phyloP scores from a whole-genome alignment of 2,329 filamentous ascomycete genomes.

The Pseudocercospora crystallina region DNA sequence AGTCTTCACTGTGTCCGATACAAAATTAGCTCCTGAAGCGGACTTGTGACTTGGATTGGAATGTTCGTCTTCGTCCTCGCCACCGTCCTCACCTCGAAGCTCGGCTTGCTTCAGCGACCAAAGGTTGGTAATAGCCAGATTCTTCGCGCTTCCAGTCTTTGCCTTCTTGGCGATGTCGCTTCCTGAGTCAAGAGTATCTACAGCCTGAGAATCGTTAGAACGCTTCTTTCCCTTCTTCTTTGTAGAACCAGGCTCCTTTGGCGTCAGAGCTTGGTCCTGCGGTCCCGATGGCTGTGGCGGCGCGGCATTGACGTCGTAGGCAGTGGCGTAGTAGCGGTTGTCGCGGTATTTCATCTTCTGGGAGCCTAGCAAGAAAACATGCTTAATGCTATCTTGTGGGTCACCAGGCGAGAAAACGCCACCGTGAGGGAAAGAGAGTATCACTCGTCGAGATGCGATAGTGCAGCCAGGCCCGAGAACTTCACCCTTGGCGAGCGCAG shows the following conservation, averaged over 20 bases:
- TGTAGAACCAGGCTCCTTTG: neutral
- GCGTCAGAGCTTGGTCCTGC: neutral
- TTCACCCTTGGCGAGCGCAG: conserved; percentile 69
- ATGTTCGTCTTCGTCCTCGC: conserved; percentile 9
- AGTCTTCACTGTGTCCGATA: neutral
- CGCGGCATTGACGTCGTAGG: conserved; percentile 21
- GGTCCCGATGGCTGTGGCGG: conserved; percentile 14
- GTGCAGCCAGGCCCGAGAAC: conserved; percentile 70
- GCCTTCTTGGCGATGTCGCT: conserved; percentile 56
- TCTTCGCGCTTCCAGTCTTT: conserved; percentile 42
- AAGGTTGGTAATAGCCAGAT: conserved; percentile 22
- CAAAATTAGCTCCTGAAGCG: conserved; percentile 16
- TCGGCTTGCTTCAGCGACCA: conserved; percentile 31
- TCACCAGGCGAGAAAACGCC: conserved; percentile 66
- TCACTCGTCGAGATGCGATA: conserved; percentile 70
- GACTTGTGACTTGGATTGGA: conserved; percentile 4
- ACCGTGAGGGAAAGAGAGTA: conserved; percentile 75
- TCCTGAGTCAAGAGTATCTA: conserved; percentile 11
- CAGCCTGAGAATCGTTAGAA: conserved; percentile 6
- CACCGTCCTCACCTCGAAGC: conserved; percentile 23
- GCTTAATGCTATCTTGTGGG: too few species aligned
- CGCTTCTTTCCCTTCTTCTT: conserved; percentile 19
- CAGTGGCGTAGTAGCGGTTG: conserved; percentile 24
- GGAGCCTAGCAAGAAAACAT: too few species aligned
- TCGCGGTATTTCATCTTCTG: conserved; percentile 19